A percentile compares a stretch with the other conserved stretches of the same genome.
Evolutionary conservation across 768 basidiomycete genomes (phyloP).

Genomic region (Boletus eberwhitei): DNA sequence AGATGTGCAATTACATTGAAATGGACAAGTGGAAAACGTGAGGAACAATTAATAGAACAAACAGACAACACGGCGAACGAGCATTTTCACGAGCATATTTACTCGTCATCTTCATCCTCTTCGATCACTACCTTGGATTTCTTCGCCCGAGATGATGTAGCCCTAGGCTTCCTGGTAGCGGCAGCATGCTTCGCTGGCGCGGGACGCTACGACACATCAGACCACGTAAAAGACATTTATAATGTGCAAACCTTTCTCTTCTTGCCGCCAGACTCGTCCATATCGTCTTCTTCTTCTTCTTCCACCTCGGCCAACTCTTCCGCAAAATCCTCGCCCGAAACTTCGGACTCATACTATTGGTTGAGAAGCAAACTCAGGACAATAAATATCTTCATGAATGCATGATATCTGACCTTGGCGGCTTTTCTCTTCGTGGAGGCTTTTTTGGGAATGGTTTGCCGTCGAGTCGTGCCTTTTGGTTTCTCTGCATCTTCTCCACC

Average conservation of each 20-base stretch:
- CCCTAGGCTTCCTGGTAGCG: conserved; percentile 37
- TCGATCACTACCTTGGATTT: conserved; percentile 48
- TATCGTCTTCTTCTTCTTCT: conserved; percentile 45
- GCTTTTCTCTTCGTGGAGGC: conserved; percentile 43
- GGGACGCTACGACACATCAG: conserved; percentile 35
- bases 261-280: conserved; percentile 40
- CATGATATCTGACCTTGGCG: conserved; percentile 31
- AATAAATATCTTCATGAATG: background rate
- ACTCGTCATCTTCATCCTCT: conserved; percentile 38
- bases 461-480: conserved; percentile 47
- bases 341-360: conserved; percentile 34
- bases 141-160: conserved; percentile 29
- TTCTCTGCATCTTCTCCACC: conserved; percentile 37
- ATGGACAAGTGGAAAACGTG: background rate
- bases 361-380: background rate
- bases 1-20: conserved; percentile 9
- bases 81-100: background rate
- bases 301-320: conserved; percentile 45
- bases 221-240: background rate
- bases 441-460: conserved; percentile 48
- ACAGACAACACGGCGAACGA: conserved; percentile 5
- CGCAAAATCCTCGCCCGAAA: conserved; percentile 46
- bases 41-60: background rate
- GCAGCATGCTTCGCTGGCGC: conserved; percentile 44
- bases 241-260: conserved; percentile 62